Evolutionary conservation across 148 eudicot species (phyloP), one percentile per base, ranked within the genome.

Genomic region (Fagopyrum homotropicum): DNA sequence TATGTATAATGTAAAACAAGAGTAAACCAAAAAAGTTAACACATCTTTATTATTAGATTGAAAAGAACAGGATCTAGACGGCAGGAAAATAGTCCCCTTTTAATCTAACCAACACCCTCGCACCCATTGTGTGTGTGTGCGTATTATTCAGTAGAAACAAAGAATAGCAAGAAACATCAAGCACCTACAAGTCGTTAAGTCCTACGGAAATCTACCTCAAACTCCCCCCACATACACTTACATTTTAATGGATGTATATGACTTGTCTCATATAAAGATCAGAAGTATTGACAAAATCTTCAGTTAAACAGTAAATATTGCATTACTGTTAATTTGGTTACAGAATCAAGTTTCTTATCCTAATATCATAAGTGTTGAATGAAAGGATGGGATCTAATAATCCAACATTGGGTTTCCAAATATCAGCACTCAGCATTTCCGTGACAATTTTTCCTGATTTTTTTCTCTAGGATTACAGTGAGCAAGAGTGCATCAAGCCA

Each of bases 341-440:
- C 5, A 8, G 66, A 59, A 59, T 59, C 35, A 59, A 59, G 66
- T 59, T 9, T 7, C 40, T 59, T 59, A 59, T 63, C 69, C 45
- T 29, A 29, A 63, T 44, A 63, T 63, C 69, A 29, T 29, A 63
- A 30, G 69, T 5, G 1, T 63, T 63, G 43, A 63, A 29, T 9
- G 45, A 63, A 63, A 63, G 69, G n/a, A 9, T 63, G 69, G 45
- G 40, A 30, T 10, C 69, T 63, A 63, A 26, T 61, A 61, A 61
- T 61, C 68, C 16, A 29, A 61, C 15, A 14, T 61, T 61, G 44
- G 44, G 68, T 4, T 22, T 5, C 10, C 68, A 61, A 63, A 30
- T 63, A 63, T 63, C 45, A 63, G 45, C 16, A 30, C 16, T 4
- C 12, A 63, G 69, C 69, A 29, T 29, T 29, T 30, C 40, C 30